phyloP scores from a whole-genome alignment of 768 basidiomycete species.

The Artomyces pyxidatus region DNA sequence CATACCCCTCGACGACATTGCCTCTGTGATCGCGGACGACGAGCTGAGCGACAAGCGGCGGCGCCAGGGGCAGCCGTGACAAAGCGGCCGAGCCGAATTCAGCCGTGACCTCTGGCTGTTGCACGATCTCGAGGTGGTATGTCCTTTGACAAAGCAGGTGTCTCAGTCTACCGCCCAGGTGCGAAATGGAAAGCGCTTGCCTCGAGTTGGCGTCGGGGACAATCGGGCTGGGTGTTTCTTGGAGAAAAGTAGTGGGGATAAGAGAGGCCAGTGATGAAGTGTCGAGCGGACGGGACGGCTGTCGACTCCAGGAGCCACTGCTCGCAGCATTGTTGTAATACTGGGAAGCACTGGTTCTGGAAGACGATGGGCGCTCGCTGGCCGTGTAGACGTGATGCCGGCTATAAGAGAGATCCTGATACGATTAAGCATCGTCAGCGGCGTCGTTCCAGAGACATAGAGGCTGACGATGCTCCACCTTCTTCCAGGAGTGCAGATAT shows the following conservation, averaged over 20 bases:
- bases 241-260: conserved; percentile 3
- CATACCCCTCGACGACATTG: conserved; percentile 72
- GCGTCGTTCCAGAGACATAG: too few relatives aligned
- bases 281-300: conserved; percentile 11
- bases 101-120: conserved; percentile 76
- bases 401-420: too few relatives aligned
- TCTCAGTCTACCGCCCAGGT: conserved; percentile 1
- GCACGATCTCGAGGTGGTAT: conserved; percentile 79
- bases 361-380: conserved; percentile 14
- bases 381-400: too few relatives aligned
- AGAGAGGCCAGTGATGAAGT: conserved; percentile 7
- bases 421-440: too few relatives aligned
- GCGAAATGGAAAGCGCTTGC: conserved; percentile 7
- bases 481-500: too few relatives aligned
- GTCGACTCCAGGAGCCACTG: conserved; percentile 11
- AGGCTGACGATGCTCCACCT: too few relatives aligned
- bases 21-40: conserved; percentile 66
- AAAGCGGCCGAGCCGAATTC: conserved; percentile 70
- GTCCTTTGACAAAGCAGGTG: conserved; percentile 20
- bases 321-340: conserved; percentile 12
- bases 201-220: conserved; percentile 13
- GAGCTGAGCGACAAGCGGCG: conserved; percentile 76
- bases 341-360: conserved; percentile 9
- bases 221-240: conserved; percentile 8
- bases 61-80: conserved; percentile 76